phyloP scores from a whole-genome alignment of 2,329 filamentous ascomycete genomes.

The Botryosphaeria agaves region DNA sequence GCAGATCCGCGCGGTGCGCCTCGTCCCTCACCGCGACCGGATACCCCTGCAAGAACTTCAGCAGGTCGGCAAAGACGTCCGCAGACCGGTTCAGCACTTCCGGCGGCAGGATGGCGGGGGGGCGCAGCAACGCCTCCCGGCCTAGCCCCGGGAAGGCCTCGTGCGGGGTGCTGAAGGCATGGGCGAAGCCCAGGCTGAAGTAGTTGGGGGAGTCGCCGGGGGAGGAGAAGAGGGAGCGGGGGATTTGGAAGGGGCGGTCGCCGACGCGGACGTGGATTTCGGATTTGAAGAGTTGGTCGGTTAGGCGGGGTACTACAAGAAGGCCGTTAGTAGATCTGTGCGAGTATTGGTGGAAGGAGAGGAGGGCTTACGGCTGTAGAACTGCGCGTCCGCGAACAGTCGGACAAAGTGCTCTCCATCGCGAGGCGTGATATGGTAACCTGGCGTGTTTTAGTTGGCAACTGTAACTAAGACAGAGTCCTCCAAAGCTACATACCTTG shows the following conservation, averaged over 20 bases:
- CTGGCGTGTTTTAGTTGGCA: constrained; percentile 20
- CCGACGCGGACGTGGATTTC: constrained; percentile 89
- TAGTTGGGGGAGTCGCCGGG: constrained; percentile 91
- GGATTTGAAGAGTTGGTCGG: constrained; percentile 79
- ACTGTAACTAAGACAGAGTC: too few relatives aligned
- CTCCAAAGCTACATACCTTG: constrained; percentile 35
- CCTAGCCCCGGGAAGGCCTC: constrained; percentile 79
- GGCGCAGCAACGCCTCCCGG: constrained; percentile 60
- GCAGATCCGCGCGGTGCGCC: constrained; percentile 55
- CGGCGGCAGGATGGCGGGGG: constrained; percentile 72
- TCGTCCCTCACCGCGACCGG: constrained; percentile 60
- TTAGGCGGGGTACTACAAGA: constrained; percentile 59
- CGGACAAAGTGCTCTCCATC: constrained; percentile 81
- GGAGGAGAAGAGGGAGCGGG: constrained; percentile 67
- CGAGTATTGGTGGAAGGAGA: neutral
- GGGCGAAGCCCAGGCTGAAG: constrained; percentile 77
- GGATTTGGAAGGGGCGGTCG: constrained; percentile 72
- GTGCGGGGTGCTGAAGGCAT: constrained; percentile 66
- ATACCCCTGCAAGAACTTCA: constrained; percentile 73
- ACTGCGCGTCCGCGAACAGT: constrained; percentile 86
- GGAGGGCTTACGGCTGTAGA: constrained; percentile 62
- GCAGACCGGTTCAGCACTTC: constrained; percentile 64
- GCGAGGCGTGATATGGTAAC: constrained; percentile 69
- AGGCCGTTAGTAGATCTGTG: constrained; percentile 5
- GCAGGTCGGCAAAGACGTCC: constrained; percentile 67